Base-by-base conservation (phyloP, 2,329 filamentous ascomycete genomes). In the Claviceps monticola region DNA sequence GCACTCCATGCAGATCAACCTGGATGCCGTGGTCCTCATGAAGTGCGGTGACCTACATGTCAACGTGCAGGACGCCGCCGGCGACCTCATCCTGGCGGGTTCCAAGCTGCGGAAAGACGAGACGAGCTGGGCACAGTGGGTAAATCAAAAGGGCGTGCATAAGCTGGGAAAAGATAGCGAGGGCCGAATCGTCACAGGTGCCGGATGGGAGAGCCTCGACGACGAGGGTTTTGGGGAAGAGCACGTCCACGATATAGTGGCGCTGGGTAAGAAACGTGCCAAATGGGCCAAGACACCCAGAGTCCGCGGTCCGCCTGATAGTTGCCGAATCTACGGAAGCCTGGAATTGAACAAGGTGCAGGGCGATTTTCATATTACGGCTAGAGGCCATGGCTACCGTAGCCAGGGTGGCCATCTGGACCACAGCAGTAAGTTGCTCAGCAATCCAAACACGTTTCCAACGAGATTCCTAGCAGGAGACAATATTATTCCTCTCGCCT, bases 321-420 rank as follows among this genome's bases (percentile, higher is more conserved):
- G 86, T 56, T 98, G 93, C 67, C 81, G 93, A 47, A 82, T 98
- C 56, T 98, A 81, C 66, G 93, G 93, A 37, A 94, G 82, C 61
- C 68, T 98, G 66, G 86, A 95, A 59, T 78, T 94, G 58, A 98
- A 98, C 69, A 95, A 94, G 71, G 93, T 98, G 45, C 91, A 96
- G 69, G 93, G 91, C 4, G 91, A 98, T 67, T 97, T 98, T 64
- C 93, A 98, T 66, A 93, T 98, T 62, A 98, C 93, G 1, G 93
- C 93, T 3, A 74, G 89, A 55, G 93, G 93, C 0, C 91, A 97
- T 67, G 93, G 93, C n/a, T 98, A 98, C 68, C 79, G 80, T 68
- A 88, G 90, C 64, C 75, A 81, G 58, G 86, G 83, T 41, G 59
- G 64, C 41, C 90, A 97, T 71, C 71, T 97, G 57, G 86, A 95